Percentiles rank a stretch among this genome's conserved stretches.
These are phyloP conservation scores for Linderniella brevidens DNA, from an alignment of 257 asterid genomes.

Conservation along the genomic window DNA sequence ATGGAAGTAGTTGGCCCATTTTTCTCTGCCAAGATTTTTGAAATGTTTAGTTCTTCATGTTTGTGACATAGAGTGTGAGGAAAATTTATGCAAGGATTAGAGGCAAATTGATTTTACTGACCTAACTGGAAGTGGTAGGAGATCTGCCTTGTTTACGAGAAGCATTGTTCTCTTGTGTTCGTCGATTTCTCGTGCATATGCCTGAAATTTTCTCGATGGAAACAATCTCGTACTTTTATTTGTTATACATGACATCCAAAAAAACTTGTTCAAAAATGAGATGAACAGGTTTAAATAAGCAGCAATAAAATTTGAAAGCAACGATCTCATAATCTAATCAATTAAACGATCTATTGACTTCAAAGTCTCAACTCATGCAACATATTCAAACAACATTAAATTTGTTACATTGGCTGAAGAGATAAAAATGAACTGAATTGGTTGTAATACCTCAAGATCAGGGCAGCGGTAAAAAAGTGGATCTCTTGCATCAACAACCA, in stretches of 20 bases:
- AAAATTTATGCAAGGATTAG: slow-evolving; percentile 9
- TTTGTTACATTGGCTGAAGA: no score
- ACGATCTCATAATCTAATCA: no score
- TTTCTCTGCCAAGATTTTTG: slow-evolving; percentile 32
- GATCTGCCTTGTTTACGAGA: slow-evolving; percentile 95
- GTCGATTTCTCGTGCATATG: slow-evolving; percentile 78
- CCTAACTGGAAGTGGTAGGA: slow-evolving; percentile 73
- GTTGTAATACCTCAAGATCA: slow-evolving; percentile 68
- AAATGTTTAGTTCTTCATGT: no score
- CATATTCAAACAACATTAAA: no score
- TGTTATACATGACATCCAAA: no score
- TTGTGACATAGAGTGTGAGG: background rate
- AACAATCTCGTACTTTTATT: background rate
- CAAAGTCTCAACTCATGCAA: no score
- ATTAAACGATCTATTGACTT: no score
- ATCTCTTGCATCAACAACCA: slow-evolving; percentile 97
- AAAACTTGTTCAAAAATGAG: no score
- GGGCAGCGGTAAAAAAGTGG: slow-evolving; percentile 97
- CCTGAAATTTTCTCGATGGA: slow-evolving; percentile 28
- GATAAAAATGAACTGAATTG: no score
- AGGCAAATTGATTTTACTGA: slow-evolving; percentile 14
- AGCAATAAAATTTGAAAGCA: no score
- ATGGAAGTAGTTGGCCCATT: slow-evolving; percentile 77
- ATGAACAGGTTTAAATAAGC: no score
- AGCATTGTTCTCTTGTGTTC: slow-evolving; percentile 84